These are phyloP conservation scores for Penstemon newberryi DNA, from an alignment of 257 asterid genomes.

Conservation along the genomic window DNA sequence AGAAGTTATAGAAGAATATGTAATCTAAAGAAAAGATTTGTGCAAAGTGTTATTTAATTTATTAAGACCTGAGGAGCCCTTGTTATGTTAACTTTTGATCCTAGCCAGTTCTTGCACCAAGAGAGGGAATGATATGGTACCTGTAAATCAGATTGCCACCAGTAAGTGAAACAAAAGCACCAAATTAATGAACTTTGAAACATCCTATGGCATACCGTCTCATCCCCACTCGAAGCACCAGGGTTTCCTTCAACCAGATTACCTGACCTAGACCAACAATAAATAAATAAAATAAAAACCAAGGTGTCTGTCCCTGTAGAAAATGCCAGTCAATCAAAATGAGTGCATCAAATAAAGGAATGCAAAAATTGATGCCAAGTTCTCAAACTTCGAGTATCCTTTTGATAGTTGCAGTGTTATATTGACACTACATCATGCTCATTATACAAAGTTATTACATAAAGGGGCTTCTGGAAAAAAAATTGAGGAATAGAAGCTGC, in stretches of 20 bases:
- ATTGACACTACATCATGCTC: constrained; percentile 10
- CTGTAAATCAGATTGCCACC: constrained; percentile 43
- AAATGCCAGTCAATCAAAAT: constrained; percentile 10
- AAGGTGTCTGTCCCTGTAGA: background rate
- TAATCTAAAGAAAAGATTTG: background rate
- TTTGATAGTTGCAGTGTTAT: constrained; percentile 6
- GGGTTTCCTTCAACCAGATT: constrained; percentile 90
- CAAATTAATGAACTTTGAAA: constrained; percentile 3
- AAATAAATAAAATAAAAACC: constrained; percentile 29
- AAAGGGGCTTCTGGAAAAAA: constrained; percentile 12
- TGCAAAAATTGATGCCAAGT: constrained; percentile 21
- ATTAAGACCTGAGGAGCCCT: constrained; percentile 92
- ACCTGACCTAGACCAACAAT: constrained; percentile 71
- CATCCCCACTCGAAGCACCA: constrained; percentile 92
- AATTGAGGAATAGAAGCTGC: constrained; percentile 3
- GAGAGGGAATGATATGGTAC: constrained; percentile 96
- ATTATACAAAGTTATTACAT: constrained; percentile 5
- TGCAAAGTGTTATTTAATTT: background rate
- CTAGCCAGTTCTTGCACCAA: constrained; percentile 99
- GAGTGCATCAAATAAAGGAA: constrained; percentile 16
- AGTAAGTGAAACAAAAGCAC: constrained; percentile 27
- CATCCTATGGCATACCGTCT: constrained; percentile 59
- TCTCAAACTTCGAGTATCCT: constrained; percentile 20
- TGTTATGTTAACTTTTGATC: constrained; percentile 85
- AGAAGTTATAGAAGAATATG: constrained; percentile 13